phyloP scores from a whole-genome alignment of 306 rosid species.

The Clitoria ternatea region DNA sequence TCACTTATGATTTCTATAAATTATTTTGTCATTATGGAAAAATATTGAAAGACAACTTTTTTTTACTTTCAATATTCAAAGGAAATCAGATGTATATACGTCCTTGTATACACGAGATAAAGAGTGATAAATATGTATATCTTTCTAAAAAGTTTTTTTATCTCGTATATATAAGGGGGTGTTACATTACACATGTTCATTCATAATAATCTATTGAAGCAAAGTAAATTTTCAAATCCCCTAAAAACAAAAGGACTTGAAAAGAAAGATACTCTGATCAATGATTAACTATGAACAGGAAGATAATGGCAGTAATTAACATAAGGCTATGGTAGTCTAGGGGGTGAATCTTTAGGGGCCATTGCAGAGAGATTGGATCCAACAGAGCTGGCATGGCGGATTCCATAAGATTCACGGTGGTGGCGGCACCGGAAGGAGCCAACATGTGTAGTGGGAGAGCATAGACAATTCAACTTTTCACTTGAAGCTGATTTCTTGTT shows the following conservation, averaged over 20 bases:
- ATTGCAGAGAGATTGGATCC: constrained; percentile 50
- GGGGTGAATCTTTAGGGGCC: constrained; percentile 21
- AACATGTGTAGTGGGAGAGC: constrained; percentile 65
- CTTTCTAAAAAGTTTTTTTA: too few relatives aligned
- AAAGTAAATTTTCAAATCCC: background rate
- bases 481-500: too few relatives aligned
- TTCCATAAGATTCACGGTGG: constrained; percentile 35
- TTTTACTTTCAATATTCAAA: too few relatives aligned
- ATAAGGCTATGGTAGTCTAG: too few relatives aligned
- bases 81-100: too few relatives aligned
- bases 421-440: constrained; percentile 72
- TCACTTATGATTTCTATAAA: too few relatives aligned
- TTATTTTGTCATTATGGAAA: too few relatives aligned
- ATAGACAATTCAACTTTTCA: constrained; percentile 46
- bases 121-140: too few relatives aligned
- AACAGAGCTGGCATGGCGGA: constrained; percentile 36
- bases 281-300: background rate
- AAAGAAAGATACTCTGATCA: background rate
- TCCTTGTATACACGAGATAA: too few relatives aligned
- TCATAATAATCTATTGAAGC: background rate
- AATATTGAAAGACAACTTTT: too few relatives aligned
- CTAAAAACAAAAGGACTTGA: background rate
- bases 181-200: background rate
- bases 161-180: too few relatives aligned
- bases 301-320: background rate